phyloP scores from a whole-genome alignment of 2,329 filamentous ascomycete species.

The Aspergillus ruber region DNA sequence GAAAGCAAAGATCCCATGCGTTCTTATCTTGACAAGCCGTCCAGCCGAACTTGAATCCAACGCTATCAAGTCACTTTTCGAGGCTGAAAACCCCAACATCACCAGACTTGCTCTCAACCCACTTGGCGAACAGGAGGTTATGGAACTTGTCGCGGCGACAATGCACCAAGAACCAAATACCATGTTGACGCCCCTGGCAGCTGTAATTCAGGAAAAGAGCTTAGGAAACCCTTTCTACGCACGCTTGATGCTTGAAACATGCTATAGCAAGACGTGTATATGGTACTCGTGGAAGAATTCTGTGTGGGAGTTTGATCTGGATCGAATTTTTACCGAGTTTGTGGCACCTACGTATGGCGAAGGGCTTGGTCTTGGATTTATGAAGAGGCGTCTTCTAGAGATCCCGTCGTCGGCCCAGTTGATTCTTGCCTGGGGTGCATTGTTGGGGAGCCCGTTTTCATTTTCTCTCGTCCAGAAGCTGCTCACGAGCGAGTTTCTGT shows the following conservation, averaged over 20 bases:
- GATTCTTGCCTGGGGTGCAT: slow-evolving; percentile 77
- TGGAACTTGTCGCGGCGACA: slow-evolving; percentile 74
- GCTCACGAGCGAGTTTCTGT: slow-evolving; percentile 67
- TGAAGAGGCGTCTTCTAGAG: slow-evolving; percentile 70
- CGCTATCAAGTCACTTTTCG: slow-evolving; percentile 34
- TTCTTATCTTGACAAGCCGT: slow-evolving; percentile 70
- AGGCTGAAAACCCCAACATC: slow-evolving; percentile 48
- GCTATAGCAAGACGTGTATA: slow-evolving; percentile 78
- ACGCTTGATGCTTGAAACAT: slow-evolving; percentile 81
- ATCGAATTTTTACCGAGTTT: slow-evolving; percentile 80
- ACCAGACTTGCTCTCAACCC: slow-evolving; percentile 68
- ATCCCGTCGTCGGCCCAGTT: slow-evolving; percentile 66
- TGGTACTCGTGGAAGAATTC: slow-evolving; percentile 84
- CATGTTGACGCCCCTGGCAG: slow-evolving; percentile 68
- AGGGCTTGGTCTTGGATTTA: slow-evolving; percentile 74
- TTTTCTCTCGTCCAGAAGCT: slow-evolving; percentile 74
- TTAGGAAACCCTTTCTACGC: slow-evolving; percentile 87
- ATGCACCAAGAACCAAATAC: slow-evolving; percentile 64
- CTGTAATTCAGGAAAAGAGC: slow-evolving; percentile 84
- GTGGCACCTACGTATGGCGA: slow-evolving; percentile 71
- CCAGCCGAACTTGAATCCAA: slow-evolving; percentile 57
- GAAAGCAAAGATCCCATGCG: slow-evolving; percentile 68
- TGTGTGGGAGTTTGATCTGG: slow-evolving; percentile 77
- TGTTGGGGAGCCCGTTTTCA: slow-evolving; percentile 76
- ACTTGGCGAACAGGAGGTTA: slow-evolving; percentile 70